phyloP scores from a whole-genome alignment of 2,329 filamentous ascomycete species.

The Trichoderma cornu-damae region DNA sequence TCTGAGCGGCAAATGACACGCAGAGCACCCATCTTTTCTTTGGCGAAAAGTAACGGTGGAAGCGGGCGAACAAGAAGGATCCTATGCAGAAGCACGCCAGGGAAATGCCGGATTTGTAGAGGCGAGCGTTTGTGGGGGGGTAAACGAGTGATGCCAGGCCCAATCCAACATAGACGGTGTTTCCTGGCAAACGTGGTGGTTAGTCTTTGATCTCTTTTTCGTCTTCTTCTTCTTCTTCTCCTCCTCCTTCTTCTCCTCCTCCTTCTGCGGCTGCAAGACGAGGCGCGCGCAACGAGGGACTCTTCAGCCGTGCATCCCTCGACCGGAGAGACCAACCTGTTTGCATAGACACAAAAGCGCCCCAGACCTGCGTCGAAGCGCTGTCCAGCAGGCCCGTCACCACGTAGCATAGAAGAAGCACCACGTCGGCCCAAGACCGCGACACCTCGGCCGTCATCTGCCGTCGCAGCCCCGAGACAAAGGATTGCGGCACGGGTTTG shows the following conservation, averaged over 20 bases:
- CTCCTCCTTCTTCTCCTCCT: not conserved
- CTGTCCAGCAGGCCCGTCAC: slow-evolving; percentile 75
- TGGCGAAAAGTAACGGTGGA: slow-evolving; percentile 59
- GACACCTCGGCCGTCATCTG: slow-evolving; percentile 45
- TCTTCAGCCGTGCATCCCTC: not conserved
- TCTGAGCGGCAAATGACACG: slow-evolving; percentile 52
- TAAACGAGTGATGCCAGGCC: slow-evolving; percentile 56
- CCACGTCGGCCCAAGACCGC: slow-evolving; percentile 59
- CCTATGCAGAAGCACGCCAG: slow-evolving; percentile 67
- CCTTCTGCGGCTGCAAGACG: not conserved
- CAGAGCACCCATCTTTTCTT: slow-evolving; percentile 61
- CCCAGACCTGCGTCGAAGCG: slow-evolving; percentile 70
- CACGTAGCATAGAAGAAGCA: slow-evolving; percentile 67
- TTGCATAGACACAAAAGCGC: slow-evolving; percentile 79
- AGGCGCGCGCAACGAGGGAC: slow-evolving; percentile 1
- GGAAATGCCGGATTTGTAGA: slow-evolving; percentile 61
- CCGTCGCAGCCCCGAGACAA: slow-evolving; percentile 29
- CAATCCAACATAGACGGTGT: slow-evolving; percentile 73
- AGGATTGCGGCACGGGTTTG: slow-evolving; percentile 22
- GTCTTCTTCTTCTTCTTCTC: not conserved
- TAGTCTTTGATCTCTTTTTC: not conserved
- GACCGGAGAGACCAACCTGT: slow-evolving; percentile 49
- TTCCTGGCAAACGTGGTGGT: slow-evolving; percentile 41
- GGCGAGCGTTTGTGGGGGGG: slow-evolving; percentile 27
- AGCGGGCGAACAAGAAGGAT: slow-evolving; percentile 63